Evolutionary conservation across 2,329 filamentous ascomycete genomes (phyloP).

Genomic region (Trichoderma sp.): DNA sequence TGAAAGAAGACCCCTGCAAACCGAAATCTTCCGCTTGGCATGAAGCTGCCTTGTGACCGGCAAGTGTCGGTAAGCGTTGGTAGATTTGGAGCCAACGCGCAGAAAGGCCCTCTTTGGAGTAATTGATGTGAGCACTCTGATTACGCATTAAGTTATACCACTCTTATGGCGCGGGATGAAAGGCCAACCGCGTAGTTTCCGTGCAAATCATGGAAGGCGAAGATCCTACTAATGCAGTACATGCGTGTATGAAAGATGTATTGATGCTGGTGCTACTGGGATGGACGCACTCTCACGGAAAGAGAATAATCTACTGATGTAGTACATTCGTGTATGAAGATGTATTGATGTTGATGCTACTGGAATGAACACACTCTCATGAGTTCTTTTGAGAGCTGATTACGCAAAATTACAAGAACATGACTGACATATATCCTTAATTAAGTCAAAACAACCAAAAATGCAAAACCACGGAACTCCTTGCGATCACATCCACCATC

Average conservation of each 20-base stretch:
- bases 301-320: background rate
- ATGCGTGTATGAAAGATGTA: background rate
- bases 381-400: background rate
- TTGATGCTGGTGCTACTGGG: background rate
- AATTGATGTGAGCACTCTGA: background rate
- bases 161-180: background rate
- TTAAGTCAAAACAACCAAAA: background rate
- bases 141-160: background rate
- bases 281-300: background rate
- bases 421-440: background rate
- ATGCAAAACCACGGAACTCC: background rate
- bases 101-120: background rate
- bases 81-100: background rate
- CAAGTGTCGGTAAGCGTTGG: background rate
- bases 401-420: background rate
- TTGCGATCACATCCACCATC: constrained; percentile 68
- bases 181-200: background rate
- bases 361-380: background rate
- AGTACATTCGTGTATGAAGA: background rate
- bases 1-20: background rate
- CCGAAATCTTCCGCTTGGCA: background rate
- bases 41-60: background rate
- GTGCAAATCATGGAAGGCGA: background rate
- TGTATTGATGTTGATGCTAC: background rate
- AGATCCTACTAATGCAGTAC: background rate